phyloP scores from a whole-genome alignment of 306 rosid species.

The Oemleria cerasiformis region DNA sequence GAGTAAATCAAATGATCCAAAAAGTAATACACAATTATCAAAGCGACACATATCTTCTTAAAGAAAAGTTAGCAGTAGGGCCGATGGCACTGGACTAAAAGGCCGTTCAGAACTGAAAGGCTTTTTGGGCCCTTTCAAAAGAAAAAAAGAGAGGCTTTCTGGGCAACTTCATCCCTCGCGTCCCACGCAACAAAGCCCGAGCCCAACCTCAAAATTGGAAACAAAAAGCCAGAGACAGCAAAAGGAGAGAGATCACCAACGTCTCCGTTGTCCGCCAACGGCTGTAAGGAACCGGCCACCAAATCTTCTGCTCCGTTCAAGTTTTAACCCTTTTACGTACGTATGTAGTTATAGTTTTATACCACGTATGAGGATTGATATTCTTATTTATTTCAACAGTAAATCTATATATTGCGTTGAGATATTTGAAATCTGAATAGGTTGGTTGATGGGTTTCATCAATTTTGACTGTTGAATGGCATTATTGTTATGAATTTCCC shows the following conservation, averaged over 20 bases:
- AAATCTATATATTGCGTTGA: neutral
- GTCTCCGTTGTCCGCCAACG: neutral
- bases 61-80: neutral
- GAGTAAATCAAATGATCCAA: no score
- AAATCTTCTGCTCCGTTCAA: neutral
- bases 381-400: neutral
- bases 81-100: neutral
- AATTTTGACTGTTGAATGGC: neutral
- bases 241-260: neutral
- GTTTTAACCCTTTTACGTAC: neutral
- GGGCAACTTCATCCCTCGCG: neutral
- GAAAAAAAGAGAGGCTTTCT: neutral
- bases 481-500: neutral
- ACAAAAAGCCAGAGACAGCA: neutral
- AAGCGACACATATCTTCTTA: no score
- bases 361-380: neutral
- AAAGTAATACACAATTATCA: no score
- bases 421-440: neutral
- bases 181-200: neutral
- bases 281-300: conserved; percentile 4
- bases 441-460: neutral
- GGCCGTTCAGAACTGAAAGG: neutral
- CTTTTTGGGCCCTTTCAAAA: neutral
- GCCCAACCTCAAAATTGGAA: neutral
- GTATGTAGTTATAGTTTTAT: no score